These are phyloP conservation scores for Trametes elegans DNA, from an alignment of 768 basidiomycete species.

Conservation along the genomic window DNA sequence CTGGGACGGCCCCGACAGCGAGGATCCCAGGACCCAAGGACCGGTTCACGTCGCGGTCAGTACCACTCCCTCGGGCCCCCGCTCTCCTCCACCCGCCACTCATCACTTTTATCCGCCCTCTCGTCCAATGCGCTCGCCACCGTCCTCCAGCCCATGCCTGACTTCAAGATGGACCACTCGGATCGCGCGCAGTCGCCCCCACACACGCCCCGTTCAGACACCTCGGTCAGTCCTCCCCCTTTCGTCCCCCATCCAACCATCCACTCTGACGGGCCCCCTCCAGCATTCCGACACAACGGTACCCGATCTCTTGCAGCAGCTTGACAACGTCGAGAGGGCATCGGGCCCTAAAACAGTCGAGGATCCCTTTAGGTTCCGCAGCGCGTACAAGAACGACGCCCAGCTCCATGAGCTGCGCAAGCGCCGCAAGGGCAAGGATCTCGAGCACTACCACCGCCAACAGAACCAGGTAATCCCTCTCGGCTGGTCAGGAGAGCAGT, in stretches of 20 bases:
- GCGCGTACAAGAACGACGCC: constrained; percentile 57
- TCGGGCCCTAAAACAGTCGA: constrained; percentile 13
- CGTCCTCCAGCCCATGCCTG: constrained; percentile 21
- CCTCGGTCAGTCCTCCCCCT: constrained; percentile 6
- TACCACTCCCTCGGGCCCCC: constrained; percentile 31
- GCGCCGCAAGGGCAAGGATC: constrained; percentile 55
- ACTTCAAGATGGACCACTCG: not conserved
- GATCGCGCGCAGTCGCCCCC: not conserved
- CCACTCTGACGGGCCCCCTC: constrained; percentile 18
- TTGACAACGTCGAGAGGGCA: constrained; percentile 31
- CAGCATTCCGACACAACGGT: constrained; percentile 51
- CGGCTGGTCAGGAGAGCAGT: not conserved
- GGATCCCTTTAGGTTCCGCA: constrained; percentile 70
- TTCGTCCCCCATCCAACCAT: constrained; percentile 17
- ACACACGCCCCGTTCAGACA: constrained; percentile 1
- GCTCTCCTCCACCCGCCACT: constrained; percentile 29
- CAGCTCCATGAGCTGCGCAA: constrained; percentile 62
- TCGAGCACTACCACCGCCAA: constrained; percentile 64
- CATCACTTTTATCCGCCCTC: constrained; percentile 30
- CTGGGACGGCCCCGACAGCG: constrained; percentile 16
- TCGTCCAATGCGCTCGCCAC: constrained; percentile 28
- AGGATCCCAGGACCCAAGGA: too few species aligned
- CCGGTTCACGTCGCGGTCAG: constrained; percentile 13
- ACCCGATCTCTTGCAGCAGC: constrained; percentile 39
- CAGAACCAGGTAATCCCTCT: constrained; percentile 61